Evolutionary conservation across 2,329 filamentous ascomycete species (phyloP).

Genomic region (Pseudomassariella vexata): DNA sequence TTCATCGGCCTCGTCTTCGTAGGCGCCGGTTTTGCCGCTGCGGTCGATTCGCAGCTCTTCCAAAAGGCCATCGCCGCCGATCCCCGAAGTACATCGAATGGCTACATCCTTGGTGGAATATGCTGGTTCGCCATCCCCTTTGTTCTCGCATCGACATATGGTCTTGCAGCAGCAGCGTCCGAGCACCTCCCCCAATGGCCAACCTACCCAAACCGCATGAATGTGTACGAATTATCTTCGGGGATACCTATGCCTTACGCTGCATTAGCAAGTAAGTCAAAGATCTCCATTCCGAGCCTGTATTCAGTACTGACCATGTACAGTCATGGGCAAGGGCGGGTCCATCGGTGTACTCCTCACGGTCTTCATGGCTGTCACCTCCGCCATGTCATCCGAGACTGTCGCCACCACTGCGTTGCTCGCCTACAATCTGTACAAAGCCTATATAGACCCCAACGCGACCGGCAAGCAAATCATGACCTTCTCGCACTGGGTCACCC

Average conservation of each 20-base stretch:
- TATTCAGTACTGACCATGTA: no score
- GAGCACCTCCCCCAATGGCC: slow-evolving; percentile 67
- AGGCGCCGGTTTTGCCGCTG: slow-evolving; percentile 8
- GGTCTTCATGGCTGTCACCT: slow-evolving; percentile 4
- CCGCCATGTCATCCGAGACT: slow-evolving; percentile 2
- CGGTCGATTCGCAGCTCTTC: slow-evolving; percentile 36
- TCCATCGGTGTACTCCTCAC: slow-evolving; percentile 1
- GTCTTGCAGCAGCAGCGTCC: slow-evolving; percentile 70
- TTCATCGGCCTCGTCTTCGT: slow-evolving; percentile 67
- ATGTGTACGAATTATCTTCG: slow-evolving; percentile 65
- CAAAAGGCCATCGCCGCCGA: slow-evolving; percentile 77
- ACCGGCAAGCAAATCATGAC: slow-evolving; percentile 3
- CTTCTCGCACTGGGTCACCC: slow-evolving; percentile 5
- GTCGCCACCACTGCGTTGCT: slow-evolving; percentile 1
- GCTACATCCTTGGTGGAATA: slow-evolving; percentile 43
- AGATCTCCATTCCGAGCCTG: slow-evolving; percentile 73
- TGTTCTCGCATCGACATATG: slow-evolving; percentile 82
- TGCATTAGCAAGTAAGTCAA: slow-evolving; percentile 75
- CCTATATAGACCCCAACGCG: background rate
- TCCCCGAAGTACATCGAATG: slow-evolving; percentile 1
- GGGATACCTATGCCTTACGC: slow-evolving; percentile 82
- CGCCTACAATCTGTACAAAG: slow-evolving; percentile 1
- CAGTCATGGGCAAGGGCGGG: slow-evolving; percentile 1
- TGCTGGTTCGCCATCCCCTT: slow-evolving; percentile 89
- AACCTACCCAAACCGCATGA: slow-evolving; percentile 65